Percentiles rank a stretch among this genome's conserved stretches.
Evolutionary conservation across 345 rosid species (phyloP).

Genomic region (Raphanus raphanistrum): DNA sequence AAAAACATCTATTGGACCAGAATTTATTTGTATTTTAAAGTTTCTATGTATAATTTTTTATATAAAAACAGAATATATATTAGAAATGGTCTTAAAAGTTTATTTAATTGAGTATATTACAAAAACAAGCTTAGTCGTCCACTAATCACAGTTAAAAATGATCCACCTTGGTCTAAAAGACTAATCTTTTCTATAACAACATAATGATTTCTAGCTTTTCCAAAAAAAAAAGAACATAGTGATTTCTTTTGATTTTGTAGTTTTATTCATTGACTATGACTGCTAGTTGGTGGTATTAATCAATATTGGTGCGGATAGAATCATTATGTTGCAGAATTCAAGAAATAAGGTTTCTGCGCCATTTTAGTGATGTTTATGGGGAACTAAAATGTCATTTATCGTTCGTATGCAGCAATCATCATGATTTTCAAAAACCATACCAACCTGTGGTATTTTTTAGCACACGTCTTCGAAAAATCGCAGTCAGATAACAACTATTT

Average conservation of each 20-base stretch:
- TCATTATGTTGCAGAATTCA: neutral
- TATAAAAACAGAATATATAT: no score
- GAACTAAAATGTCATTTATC: neutral
- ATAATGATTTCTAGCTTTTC: conserved; percentile 6
- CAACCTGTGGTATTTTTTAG: neutral
- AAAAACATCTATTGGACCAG: no score
- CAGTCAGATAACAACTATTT: conserved; percentile 13
- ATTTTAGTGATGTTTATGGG: neutral
- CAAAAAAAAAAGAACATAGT: neutral
- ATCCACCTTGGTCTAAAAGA: conserved; percentile 6
- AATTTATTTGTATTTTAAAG: no score
- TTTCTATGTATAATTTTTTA: no score
- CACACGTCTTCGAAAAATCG: conserved; percentile 17
- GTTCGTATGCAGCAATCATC: conserved; percentile 16
- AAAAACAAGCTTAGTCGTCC: conserved; percentile 2
- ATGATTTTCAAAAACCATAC: neutral
- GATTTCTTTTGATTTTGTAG: conserved; percentile 1
- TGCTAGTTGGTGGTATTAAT: neutral
- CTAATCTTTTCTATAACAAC: neutral
- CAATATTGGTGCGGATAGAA: neutral
- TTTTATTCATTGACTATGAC: neutral
- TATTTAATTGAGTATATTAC: neutral
- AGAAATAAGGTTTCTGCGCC: neutral
- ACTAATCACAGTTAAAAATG: neutral
- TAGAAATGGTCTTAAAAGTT: neutral